Evolutionary conservation across 306 rosid genomes (phyloP).

Genomic region (Boehmeria nivea): DNA sequence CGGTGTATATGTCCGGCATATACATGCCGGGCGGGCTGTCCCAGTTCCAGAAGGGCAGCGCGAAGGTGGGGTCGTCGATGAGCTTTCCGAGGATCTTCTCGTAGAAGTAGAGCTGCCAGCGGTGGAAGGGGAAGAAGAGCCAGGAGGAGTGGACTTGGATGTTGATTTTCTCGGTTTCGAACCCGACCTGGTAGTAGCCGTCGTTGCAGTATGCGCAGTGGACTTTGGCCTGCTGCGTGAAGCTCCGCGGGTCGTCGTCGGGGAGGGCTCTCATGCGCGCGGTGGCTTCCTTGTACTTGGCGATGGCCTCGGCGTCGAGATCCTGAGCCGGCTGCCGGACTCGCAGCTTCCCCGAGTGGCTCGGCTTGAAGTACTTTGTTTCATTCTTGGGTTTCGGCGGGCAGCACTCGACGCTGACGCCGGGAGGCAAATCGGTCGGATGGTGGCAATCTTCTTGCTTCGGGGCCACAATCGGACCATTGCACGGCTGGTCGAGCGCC

Average conservation of each 20-base stretch:
- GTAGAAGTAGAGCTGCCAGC: conserved; percentile 61
- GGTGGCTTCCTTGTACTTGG: conserved; percentile 49
- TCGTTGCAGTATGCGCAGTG: conserved; percentile 85
- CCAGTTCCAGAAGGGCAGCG: conserved; percentile 76
- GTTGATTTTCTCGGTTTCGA: conserved; percentile 43
- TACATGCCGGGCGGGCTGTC: conserved; percentile 58
- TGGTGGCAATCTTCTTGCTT: conserved; percentile 29
- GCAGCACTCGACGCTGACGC: conserved; percentile 47
- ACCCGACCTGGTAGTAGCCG: conserved; percentile 58
- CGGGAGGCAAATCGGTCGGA: conserved; percentile 36
- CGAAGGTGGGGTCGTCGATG: conserved; percentile 53
- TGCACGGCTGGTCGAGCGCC: conserved; percentile 38
- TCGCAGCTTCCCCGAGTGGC: neutral
- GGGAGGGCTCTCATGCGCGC: conserved; percentile 61
- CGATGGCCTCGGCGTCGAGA: conserved; percentile 32
- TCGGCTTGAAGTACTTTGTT: conserved; percentile 28
- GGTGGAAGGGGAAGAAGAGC: conserved; percentile 80
- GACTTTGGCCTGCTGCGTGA: conserved; percentile 53
- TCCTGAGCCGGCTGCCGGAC: conserved; percentile 59
- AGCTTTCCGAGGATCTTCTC: conserved; percentile 64
- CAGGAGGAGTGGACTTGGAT: conserved; percentile 68
- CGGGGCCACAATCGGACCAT: conserved; percentile 23
- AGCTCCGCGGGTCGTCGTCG: conserved; percentile 52
- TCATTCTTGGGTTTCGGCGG: conserved; percentile 44
- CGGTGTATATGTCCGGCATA: conserved; percentile 34